Base-by-base conservation (phyloP, 805 yeast genomes). In the Saccharomyces eubayanus region DNA sequence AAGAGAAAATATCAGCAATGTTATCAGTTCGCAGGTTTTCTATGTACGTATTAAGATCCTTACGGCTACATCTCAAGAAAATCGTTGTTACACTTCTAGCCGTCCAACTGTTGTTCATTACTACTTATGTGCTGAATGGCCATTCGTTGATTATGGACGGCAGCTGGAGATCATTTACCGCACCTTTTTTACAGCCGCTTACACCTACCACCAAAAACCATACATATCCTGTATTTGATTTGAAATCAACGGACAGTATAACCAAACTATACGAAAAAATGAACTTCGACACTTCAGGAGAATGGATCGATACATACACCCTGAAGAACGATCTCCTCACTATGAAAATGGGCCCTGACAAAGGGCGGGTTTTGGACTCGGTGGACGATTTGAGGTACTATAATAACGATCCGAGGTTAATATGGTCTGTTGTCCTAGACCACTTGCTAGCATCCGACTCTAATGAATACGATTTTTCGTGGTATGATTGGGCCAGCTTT, bases 401-500 rank as follows among this genome's bases (percentile, higher is more conserved):
- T 57, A 66, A 68, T 28, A 76, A 72, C 57, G 89, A 84, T 57
- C 88, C 88, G n/a, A 65, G 87, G 47, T 70, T 83, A 54, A 76
- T 84, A 0, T 71, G 79, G 60, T 67, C 83, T 0, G 77, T 75
- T 0, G 78, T 79, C 62, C 57, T 82, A 43, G 69, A 75, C 53
- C 69, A 77, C 54, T 67, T 80, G 10, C 31, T 49, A 31, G 14
- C 49, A 5, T 30, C 29, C 2, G 20, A 27, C 20, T 14, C 20
- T 28, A 29, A 21, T 28, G 47, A 49, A 16, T 24, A 24, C 1
- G 78, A 79, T 0, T 80, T 81, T 58, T 79, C 80, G 51, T 81
- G 85, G 85, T 76, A 75, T 50, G 85, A 81, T 58, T 81, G 83
- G 82, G 73, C 73, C 0, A 80, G 79, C 59, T 66, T 79, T 59